These are phyloP conservation scores for Porodaedalea pini DNA, from an alignment of 1,284 basidiomycete species.

Conservation along the genomic window DNA sequence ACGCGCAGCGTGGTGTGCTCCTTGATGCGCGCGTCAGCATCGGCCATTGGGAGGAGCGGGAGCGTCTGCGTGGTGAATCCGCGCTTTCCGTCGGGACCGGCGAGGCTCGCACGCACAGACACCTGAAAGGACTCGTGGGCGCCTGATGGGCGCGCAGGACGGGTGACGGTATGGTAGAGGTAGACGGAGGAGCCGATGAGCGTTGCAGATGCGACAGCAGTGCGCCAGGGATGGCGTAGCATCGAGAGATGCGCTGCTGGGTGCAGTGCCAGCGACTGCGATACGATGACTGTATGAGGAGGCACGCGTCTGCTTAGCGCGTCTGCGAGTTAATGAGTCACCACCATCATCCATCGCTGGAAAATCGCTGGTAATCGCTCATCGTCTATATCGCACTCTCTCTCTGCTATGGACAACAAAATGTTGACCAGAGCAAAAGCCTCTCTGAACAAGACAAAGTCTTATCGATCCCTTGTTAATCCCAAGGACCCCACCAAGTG, in stretches of 20 bases:
- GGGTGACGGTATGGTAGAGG: slow-evolving; percentile 42
- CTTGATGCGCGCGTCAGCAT: slow-evolving; percentile 57
- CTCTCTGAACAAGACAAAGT: no score
- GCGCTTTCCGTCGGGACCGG: slow-evolving; percentile 56
- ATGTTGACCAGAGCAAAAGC: no score
- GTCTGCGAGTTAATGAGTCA: no score
- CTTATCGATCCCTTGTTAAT: no score
- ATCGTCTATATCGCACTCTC: no score
- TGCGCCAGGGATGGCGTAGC: slow-evolving; percentile 66
- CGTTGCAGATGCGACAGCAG: slow-evolving; percentile 44
- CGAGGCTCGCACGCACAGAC: slow-evolving; percentile 41
- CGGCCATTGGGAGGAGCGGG: slow-evolving; percentile 53
- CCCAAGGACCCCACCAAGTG: no score
- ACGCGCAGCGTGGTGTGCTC: slow-evolving; percentile 50
- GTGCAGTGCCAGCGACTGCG: background rate
- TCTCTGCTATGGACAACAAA: no score
- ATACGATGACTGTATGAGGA: background rate
- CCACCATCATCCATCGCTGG: no score
- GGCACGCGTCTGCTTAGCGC: no score
- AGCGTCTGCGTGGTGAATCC: slow-evolving; percentile 50
- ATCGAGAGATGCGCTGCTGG: slow-evolving; percentile 33
- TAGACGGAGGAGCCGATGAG: slow-evolving; percentile 50
- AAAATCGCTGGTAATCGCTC: background rate
- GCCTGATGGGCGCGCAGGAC: slow-evolving; percentile 19
- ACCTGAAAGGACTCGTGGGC: slow-evolving; percentile 49